Evolutionary conservation across 2,329 filamentous ascomycete species (phyloP), one percentile per base, ranked within the genome.

Genomic region (Madurella mycetomatis): DNA sequence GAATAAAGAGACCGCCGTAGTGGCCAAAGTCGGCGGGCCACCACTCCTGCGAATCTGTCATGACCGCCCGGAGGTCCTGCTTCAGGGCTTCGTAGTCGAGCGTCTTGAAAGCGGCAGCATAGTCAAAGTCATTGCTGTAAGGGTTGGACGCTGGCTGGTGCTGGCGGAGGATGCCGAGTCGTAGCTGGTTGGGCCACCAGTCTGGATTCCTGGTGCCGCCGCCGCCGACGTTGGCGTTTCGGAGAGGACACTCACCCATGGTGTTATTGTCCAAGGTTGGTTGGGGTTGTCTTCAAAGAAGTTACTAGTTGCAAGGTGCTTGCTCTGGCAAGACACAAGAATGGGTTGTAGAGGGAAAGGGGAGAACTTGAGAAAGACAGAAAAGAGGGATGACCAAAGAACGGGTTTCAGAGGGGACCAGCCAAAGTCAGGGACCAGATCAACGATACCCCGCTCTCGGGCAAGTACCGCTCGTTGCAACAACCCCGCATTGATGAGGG

Each of bases 1-100:
- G 86, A 67, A 92, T 79, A 70, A 92, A 90, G 30, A 91, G 79
- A 70, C 87, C 87, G 61, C 87, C 87, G 64, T 91, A 92, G 77
- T 90, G 86, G 53, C 87, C 87, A 65, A 87, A 89, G 68, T 92
- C 88, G 32, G 88, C 88, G 1, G 88, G 88, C 88, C 88, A 92
- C 82, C 82, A 90, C 41, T 88, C 84, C 72, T 91, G 84, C 2
- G 86, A 90, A 68, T 89, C 83, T 49, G 87, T 91, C 84, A 90
- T 86, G 65, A 91, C 67, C 16, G 73, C 76, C n/a, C 74, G 64
- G 7, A 92, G 72, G 67, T 92, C 88, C 72, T 87, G 85, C 82
- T 91, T 91, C 62, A 91, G 71, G 25, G 73, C 85, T 57, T 79
- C 73, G 66, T 88, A 88, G 72, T 88, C 83, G 54, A 91, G 76